Conservation (phyloP, 2,329 filamentous ascomycete genomes). For the Claviceps pusilla region DNA sequence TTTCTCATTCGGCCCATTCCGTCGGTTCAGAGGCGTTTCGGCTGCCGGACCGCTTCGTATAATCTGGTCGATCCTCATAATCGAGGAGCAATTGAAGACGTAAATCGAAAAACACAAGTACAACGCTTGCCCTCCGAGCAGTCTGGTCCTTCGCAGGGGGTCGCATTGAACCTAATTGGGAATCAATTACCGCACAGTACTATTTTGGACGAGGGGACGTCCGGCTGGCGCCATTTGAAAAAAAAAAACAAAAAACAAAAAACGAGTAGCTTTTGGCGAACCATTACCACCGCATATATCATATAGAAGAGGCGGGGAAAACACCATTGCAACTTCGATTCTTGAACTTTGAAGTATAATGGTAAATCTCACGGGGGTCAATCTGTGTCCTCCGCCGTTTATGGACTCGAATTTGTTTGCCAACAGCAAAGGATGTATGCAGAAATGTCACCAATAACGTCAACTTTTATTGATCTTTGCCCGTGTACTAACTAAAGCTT, state of each 20-base stretch:
- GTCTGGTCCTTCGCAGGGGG: background rate
- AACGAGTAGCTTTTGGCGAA: background rate
- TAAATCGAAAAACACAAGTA: background rate
- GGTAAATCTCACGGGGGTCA: constrained; percentile 25
- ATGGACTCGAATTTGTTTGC: constrained; percentile 48
- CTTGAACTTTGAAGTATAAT: constrained; percentile 9
- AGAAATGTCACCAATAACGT: constrained; percentile 2
- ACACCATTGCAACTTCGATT: background rate
- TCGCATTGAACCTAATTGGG: background rate
- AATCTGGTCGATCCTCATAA: background rate
- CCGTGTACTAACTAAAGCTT: background rate
- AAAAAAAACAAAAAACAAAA: too few species aligned
- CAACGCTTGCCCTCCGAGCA: background rate
- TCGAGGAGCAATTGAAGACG: background rate
- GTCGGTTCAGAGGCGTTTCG: background rate
- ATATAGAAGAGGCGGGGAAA: background rate
- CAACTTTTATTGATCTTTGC: background rate
- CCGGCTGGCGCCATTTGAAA: background rate
- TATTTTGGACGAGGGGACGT: background rate
- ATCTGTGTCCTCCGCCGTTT: constrained; percentile 53
- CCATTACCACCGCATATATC: background rate
- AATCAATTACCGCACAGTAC: background rate
- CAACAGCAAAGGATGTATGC: constrained; percentile 47
- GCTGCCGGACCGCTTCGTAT: background rate
- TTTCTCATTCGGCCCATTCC: background rate